A percentile compares a stretch with the other conserved stretches of the same genome.
Conservation (phyloP, 2,329 filamentous ascomycete species). For the Apiospora malaysiana region DNA sequence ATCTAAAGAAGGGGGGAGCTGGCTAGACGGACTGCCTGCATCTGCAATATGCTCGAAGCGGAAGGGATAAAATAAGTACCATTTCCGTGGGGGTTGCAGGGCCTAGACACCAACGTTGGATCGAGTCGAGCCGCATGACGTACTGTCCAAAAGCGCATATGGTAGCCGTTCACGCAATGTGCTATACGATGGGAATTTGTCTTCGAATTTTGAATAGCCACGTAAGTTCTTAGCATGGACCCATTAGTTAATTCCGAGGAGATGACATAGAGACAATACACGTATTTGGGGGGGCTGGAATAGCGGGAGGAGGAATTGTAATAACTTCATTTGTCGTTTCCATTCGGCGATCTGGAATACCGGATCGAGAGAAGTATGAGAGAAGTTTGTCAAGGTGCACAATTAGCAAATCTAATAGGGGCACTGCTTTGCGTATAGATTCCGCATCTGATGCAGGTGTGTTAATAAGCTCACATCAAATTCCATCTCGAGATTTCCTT, state of each 20-base stretch:
- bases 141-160: neutral
- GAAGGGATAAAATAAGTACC: conserved; percentile 32
- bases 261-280: neutral
- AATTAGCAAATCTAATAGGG: too few species aligned
- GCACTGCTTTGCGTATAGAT: too few species aligned
- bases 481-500: too few species aligned
- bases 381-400: too few species aligned
- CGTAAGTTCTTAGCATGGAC: neutral
- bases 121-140: conserved; percentile 7
- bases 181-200: too few species aligned
- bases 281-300: neutral
- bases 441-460: too few species aligned
- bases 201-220: neutral
- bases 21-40: conserved; percentile 29
- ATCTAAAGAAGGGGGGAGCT: conserved; percentile 19
- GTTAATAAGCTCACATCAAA: too few species aligned
- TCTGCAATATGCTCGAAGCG: conserved; percentile 39
- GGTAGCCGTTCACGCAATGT: too few species aligned
- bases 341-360: too few species aligned
- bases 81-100: conserved; percentile 29
- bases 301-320: neutral
- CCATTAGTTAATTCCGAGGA: too few species aligned
- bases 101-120: conserved; percentile 11
- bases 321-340: too few species aligned
- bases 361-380: too few species aligned